These are phyloP conservation scores for Yarrowia sp. DNA, from an alignment of 805 yeast genomes.

Conservation along the genomic window DNA sequence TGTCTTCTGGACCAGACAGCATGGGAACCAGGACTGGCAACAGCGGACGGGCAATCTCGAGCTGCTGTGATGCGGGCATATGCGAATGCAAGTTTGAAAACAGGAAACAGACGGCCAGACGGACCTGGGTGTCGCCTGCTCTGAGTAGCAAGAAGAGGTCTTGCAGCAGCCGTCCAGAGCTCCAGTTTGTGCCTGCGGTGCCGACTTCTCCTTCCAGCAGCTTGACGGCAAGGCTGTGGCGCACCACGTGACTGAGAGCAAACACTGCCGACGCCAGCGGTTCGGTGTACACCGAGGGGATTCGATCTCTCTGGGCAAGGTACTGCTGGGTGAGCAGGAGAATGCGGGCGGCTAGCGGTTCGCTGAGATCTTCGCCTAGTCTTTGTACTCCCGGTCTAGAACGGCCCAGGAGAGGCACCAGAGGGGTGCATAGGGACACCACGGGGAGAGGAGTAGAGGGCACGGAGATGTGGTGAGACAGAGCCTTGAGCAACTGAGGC, in stretches of 20 bases:
- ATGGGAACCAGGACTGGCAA: constrained; percentile 49
- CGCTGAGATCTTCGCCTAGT: constrained; percentile 40
- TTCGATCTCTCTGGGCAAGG: constrained; percentile 28
- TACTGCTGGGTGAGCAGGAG: constrained; percentile 41
- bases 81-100: constrained; percentile 44
- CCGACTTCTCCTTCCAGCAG: constrained; percentile 38
- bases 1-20: constrained; percentile 43
- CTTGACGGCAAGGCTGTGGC: constrained; percentile 36
- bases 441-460: constrained; percentile 40
- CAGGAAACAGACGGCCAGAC: constrained; percentile 45
- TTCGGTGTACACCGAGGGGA: constrained; percentile 6
- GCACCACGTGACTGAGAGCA: constrained; percentile 44
- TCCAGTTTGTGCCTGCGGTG: constrained; percentile 34
- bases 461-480: constrained; percentile 37
- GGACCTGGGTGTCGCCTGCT: constrained; percentile 42
- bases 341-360: constrained; percentile 41
- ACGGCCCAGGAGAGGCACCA: constrained; percentile 29
- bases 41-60: constrained; percentile 42
- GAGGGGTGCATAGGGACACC: constrained; percentile 39
- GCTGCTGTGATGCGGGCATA: constrained; percentile 41
- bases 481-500: constrained; percentile 30
- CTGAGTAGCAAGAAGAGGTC: constrained; percentile 42
- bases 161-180: constrained; percentile 40
- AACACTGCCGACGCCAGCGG: constrained; percentile 43
- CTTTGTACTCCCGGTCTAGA: constrained; percentile 29